Conservation (phyloP, 208 protist species). For the Acanthamoeba sp. region DNA sequence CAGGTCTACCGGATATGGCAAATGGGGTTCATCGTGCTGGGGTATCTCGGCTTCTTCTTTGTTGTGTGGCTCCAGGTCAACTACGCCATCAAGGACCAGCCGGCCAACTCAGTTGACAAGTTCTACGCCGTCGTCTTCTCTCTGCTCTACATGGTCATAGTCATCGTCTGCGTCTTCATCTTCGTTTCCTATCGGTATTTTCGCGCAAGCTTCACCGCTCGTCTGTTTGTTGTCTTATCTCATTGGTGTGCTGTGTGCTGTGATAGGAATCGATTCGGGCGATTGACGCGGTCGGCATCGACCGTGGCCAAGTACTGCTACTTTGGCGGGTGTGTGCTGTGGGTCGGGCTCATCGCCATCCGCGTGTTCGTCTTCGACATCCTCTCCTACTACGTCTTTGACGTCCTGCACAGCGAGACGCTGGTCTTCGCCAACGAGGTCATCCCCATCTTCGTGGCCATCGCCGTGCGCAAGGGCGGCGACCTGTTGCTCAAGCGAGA, state of each 20-base stretch:
- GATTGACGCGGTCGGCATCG: not conserved
- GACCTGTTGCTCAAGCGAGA: constrained; percentile 69
- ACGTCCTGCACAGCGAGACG: constrained; percentile 37
- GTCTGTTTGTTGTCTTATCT: no score
- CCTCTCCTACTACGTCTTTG: constrained; percentile 54
- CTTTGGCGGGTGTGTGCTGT: constrained; percentile 13
- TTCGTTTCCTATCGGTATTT: constrained; percentile 66
- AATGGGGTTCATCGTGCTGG: constrained; percentile 58
- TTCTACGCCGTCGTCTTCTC: constrained; percentile 71
- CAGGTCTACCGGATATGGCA: constrained; percentile 72
- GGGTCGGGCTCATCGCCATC: constrained; percentile 42
- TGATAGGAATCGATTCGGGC: constrained; percentile 46
- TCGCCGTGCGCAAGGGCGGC: constrained; percentile 19
- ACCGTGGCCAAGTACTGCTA: constrained; percentile 36
- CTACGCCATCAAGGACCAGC: constrained; percentile 29
- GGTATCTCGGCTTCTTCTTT: constrained; percentile 64
- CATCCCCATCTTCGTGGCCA: constrained; percentile 66
- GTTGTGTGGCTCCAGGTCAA: constrained; percentile 63
- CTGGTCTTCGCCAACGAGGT: constrained; percentile 61
- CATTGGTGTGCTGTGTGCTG: no score
- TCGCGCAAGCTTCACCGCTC: no score
- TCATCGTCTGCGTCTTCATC: constrained; percentile 74
- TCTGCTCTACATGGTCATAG: constrained; percentile 45
- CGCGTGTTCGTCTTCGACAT: constrained; percentile 67
- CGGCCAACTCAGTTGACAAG: not conserved